Base-by-base conservation (phyloP, 2,329 filamentous ascomycete genomes). In the Xylariaceae sp. region DNA sequence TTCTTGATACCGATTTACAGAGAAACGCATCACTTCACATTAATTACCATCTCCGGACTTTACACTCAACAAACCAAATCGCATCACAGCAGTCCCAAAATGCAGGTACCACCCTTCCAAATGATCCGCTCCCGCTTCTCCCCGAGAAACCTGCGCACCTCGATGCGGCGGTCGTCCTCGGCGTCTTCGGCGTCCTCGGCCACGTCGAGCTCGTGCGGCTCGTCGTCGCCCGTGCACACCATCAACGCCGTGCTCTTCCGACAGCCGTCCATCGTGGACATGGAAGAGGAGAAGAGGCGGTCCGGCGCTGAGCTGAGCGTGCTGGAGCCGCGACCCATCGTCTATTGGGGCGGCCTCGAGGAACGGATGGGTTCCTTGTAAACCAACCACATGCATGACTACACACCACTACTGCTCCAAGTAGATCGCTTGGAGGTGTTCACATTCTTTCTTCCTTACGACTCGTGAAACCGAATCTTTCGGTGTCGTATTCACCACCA, bases 291-390 rank as follows among this genome's bases (percentile, higher is more conserved):
- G 73, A 79, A 78, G 62, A 75, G 73, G 65, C 78, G 73, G 64
- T 85, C 83, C 52, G 77, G 78, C 8, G 75, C 75, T 48, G 83
- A 83, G 65, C 75, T 87, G 7, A 77, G 76, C 64, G 75, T 88
- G 16, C 78, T 88, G 23, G 85, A 88, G 72, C 85, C 85, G 2
- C 75, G 85, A 39, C 85, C 85, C 9, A 78, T 86, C 31, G 82
- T 86, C 50, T 87, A 86, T 73, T 87, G 84, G 80, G 83, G 82
- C 62, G 83, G 85, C 34, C 71, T 87, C 44, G 85, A 87, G 72
- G 85, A 87, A 74, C 78, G 83, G 49, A 84, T 87, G 69, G 75
- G 76, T 62, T 74, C 72, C 17, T 73, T 78, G 44, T 76, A 67
- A 67, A 57, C 19, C n/a, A n/a, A n/a, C n/a, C n/a, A n/a, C n/a